Conservation (phyloP, 805 yeast species). For the Saturnispora besseyi region DNA sequence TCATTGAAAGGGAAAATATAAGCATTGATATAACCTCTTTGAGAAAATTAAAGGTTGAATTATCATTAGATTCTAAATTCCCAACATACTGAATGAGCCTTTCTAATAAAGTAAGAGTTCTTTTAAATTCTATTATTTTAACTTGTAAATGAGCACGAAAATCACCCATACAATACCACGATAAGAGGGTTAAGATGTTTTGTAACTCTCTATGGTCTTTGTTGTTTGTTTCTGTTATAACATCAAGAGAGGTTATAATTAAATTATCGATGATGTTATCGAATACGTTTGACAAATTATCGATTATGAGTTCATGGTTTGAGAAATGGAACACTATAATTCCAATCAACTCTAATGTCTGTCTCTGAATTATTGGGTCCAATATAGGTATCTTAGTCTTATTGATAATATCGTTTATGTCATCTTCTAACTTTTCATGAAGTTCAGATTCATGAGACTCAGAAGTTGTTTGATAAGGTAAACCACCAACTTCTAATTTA, state of each 20-base stretch:
- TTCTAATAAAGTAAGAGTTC: neutral
- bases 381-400: neutral
- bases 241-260: neutral
- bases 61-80: neutral
- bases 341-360: neutral
- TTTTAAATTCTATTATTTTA: neutral
- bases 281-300: neutral
- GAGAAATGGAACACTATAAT: neutral
- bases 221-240: neutral
- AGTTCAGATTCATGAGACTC: neutral
- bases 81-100: neutral
- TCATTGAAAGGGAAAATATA: neutral
- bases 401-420: neutral
- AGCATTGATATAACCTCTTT: neutral
- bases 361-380: neutral
- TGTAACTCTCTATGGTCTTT: neutral
- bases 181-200: neutral
- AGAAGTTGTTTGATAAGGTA: neutral
- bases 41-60: neutral
- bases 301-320: neutral
- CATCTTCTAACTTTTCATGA: neutral
- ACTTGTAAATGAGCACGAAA: neutral
- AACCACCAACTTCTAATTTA: neutral
- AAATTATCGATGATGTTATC: neutral
- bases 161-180: neutral